Conservation (phyloP, 208 protist species). For the Leishmania tarentolae region DNA sequence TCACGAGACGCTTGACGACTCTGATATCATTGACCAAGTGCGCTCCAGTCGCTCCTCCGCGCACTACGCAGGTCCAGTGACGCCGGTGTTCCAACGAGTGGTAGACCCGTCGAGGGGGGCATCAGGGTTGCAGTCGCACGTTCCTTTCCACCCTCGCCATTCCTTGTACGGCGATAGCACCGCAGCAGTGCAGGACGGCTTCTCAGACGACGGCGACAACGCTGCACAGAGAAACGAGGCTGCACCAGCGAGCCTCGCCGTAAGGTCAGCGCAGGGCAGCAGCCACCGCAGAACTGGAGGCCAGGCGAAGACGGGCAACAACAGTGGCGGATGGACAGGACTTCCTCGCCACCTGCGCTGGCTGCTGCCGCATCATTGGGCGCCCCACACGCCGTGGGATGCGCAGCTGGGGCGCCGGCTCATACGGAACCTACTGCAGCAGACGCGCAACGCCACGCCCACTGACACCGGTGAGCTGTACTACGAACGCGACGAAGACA, state of each 20-base stretch:
- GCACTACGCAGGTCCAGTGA: slow-evolving; percentile 27
- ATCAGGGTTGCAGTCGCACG: background rate
- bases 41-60: slow-evolving; percentile 13
- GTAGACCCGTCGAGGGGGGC: slow-evolving; percentile 15
- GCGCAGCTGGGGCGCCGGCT: slow-evolving; percentile 33
- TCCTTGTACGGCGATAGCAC: background rate
- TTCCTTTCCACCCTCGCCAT: background rate
- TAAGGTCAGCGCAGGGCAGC: background rate
- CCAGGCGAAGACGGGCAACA: background rate
- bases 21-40: slow-evolving; percentile 4
- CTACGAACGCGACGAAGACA: slow-evolving; percentile 26
- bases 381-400: slow-evolving; percentile 33
- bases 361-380: slow-evolving; percentile 31
- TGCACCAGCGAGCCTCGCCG: background rate
- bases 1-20: slow-evolving; percentile 7
- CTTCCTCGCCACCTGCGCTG: slow-evolving; percentile 33
- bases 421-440: slow-evolving; percentile 22
- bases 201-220: background rate
- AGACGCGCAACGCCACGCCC: slow-evolving; percentile 3
- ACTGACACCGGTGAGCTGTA: slow-evolving; percentile 22
- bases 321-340: background rate
- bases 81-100: slow-evolving; percentile 28
- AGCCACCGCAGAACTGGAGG: background rate
- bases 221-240: background rate
- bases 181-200: background rate